phyloP scores from a whole-genome alignment of 331 rosid genomes.

The Quercus phellos region DNA sequence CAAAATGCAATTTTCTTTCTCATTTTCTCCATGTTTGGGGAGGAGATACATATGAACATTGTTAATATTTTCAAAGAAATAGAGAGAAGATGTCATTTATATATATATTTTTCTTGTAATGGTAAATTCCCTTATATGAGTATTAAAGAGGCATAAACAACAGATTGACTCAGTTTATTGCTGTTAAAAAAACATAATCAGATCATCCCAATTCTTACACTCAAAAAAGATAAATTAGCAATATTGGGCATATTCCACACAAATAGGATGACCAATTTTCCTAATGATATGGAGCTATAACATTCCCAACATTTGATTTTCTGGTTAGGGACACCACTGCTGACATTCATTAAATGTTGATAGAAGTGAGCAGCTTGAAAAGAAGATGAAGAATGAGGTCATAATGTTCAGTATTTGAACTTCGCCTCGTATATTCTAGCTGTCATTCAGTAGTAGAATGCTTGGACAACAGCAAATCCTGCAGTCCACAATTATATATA shows the following conservation, averaged over 20 bases:
- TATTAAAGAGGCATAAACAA: background rate
- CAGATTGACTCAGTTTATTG: background rate
- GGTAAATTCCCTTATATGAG: background rate
- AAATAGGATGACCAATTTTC: background rate
- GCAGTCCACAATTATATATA: background rate
- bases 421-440: background rate
- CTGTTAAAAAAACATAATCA: background rate
- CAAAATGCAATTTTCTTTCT: too few relatives aligned
- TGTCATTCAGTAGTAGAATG: background rate
- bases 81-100: background rate
- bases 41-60: background rate
- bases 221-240: too few relatives aligned
- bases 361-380: background rate
- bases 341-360: background rate
- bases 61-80: background rate
- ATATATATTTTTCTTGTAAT: background rate
- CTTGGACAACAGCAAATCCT: background rate
- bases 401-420: background rate
- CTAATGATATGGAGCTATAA: background rate
- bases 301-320: background rate
- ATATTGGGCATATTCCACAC: background rate
- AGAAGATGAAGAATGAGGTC: background rate
- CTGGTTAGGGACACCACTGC: too few relatives aligned
- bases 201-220: too few relatives aligned
- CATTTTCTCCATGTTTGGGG: too few relatives aligned